phyloP scores from a whole-genome alignment of 116 monocot genomes.

The Phalaenopsis hybrid region DNA sequence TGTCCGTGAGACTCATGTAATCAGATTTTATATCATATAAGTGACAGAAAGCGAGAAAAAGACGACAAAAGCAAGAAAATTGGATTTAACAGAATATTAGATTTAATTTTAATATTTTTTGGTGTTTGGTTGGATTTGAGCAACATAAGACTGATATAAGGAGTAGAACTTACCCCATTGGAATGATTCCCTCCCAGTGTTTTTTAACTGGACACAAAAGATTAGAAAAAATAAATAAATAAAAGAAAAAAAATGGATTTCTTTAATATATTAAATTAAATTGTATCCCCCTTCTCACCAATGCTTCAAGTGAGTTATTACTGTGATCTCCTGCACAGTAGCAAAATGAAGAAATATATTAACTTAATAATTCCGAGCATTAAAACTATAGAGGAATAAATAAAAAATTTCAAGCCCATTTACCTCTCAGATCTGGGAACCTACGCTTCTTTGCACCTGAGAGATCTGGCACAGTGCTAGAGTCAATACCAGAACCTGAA shows the following conservation, averaged over 20 bases:
- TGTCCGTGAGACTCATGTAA: too few relatives aligned
- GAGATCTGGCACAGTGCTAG: conserved; percentile 19
- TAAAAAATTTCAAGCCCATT: background rate
- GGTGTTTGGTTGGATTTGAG: background rate
- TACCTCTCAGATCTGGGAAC: conserved; percentile 50
- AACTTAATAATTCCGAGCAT: background rate
- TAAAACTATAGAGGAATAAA: background rate
- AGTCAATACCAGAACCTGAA: conserved; percentile 22
- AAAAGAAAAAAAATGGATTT: background rate
- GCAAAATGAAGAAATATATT: background rate
- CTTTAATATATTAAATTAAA: background rate
- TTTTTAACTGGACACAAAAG: conserved; percentile 46
- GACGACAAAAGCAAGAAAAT: too few relatives aligned
- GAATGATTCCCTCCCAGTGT: conserved; percentile 58
- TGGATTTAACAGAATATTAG: too few relatives aligned
- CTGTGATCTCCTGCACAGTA: conserved; percentile 52
- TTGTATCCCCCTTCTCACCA: conserved; percentile 29
- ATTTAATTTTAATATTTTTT: too few relatives aligned
- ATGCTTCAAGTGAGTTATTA: conserved; percentile 61
- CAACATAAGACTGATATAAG: background rate
- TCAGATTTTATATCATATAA: too few relatives aligned
- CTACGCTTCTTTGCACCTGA: conserved; percentile 32
- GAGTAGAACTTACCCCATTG: conserved; percentile 56
- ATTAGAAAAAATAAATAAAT: conserved; percentile 4
- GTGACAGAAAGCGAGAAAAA: too few relatives aligned